These are phyloP conservation scores for Eimeria brunetti DNA, from an alignment of 169 alveolate species.

Conservation along the genomic window DNA sequence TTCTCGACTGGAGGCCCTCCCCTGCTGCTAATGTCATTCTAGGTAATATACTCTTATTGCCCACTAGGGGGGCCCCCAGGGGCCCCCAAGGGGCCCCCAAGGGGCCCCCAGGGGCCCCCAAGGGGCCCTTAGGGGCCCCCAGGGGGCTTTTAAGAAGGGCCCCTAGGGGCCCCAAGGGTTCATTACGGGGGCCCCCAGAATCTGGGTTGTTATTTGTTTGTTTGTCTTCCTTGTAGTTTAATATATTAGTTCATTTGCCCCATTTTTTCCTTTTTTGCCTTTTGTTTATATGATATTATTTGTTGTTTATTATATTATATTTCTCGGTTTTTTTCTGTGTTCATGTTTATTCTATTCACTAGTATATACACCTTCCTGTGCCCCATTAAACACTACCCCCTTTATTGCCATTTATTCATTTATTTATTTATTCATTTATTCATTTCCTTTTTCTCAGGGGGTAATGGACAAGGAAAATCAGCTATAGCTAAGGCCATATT, in stretches of 20 bases:
- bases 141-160: background rate
- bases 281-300: no score
- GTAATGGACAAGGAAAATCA: conserved; percentile 69
- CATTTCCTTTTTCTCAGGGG: background rate
- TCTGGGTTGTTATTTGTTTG: background rate
- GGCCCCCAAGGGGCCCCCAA: conserved; percentile 23
- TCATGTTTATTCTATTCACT: no score
- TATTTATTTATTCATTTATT: no score
- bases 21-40: background rate
- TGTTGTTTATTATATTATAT: no score
- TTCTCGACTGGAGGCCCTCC: conserved; percentile 35
- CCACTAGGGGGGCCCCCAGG: conserved; percentile 5
- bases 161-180: background rate
- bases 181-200: background rate
- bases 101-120: background rate
- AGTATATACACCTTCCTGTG: no score
- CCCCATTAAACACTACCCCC: no score
- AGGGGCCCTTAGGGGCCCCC: background rate
- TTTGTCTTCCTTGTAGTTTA: background rate
- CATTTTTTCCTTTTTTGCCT: no score
- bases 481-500: conserved; percentile 64
- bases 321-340: no score
- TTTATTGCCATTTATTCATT: no score
- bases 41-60: background rate
- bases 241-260: background rate